Percentiles rank a stretch among this genome's conserved stretches.
phyloP scores from a whole-genome alignment of 345 rosid genomes.

The Citrus sp. region DNA sequence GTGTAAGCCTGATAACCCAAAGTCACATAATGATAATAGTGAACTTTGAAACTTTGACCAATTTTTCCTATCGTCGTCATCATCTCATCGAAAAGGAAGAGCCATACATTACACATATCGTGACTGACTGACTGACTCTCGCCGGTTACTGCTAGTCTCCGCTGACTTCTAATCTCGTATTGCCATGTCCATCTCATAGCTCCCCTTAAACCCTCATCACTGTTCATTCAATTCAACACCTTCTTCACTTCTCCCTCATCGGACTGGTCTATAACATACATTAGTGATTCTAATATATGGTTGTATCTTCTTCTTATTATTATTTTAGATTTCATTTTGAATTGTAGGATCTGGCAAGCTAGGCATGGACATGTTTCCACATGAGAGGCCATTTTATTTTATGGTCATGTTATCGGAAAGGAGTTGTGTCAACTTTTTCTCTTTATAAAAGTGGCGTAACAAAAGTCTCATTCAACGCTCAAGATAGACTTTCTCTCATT shows the following conservation, averaged over 20 bases:
- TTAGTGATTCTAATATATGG: too few relatives aligned
- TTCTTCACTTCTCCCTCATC: background rate
- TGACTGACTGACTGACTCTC: conserved; percentile 7
- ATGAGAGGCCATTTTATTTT: conserved; percentile 37
- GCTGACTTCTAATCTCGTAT: conserved; percentile 38
- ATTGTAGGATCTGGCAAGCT: too few relatives aligned
- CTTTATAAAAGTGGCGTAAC: conserved; percentile 20
- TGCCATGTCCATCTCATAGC: background rate
- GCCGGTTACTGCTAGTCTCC: conserved; percentile 42
- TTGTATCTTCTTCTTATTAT: too few relatives aligned
- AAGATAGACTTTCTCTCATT: conserved; percentile 5
- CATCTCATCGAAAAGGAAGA: background rate
- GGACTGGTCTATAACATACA: too few relatives aligned
- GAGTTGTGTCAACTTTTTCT: conserved; percentile 48
- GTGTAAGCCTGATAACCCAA: conserved; percentile 44
- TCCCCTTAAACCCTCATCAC: background rate
- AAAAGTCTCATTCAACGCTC: conserved; percentile 37
- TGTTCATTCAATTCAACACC: background rate
- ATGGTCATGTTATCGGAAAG: conserved; percentile 21
- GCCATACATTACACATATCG: conserved; percentile 2
- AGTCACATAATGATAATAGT: background rate
- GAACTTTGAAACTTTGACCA: conserved; percentile 48
- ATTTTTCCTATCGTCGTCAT: background rate
- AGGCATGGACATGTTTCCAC: conserved; percentile 39
- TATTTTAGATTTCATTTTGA: too few relatives aligned